Conservation (phyloP, 2,329 filamentous ascomycete species). For the Apiospora hydei region DNA sequence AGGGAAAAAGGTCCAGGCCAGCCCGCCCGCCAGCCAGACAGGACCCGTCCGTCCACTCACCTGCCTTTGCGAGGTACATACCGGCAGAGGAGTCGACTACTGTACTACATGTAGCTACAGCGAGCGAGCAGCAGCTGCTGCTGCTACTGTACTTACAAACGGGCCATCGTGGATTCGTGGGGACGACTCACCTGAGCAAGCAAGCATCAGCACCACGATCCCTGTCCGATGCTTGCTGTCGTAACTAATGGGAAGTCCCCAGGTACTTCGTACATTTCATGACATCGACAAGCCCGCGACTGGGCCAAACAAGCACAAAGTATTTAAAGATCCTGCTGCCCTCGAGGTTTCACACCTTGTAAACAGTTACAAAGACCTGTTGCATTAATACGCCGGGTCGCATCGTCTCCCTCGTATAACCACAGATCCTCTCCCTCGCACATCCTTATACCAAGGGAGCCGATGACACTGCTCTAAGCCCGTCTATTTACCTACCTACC, state of each 20-base stretch:
- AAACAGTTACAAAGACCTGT: constrained; percentile 3
- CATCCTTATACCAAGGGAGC: not conserved
- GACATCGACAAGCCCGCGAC: constrained; percentile 18
- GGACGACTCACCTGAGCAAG: constrained; percentile 26
- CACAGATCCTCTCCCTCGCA: not conserved
- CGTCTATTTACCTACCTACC: not conserved
- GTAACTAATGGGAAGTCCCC: constrained; percentile 28
- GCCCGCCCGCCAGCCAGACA: not conserved
- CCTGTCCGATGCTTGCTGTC: constrained; percentile 27
- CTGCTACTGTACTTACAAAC: constrained; percentile 10
- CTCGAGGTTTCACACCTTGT: constrained; percentile 20
- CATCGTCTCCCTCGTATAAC: not conserved
- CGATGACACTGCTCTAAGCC: not conserved
- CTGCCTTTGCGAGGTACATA: not conserved
- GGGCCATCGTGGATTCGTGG: constrained; percentile 27
- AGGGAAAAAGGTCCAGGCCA: not conserved
- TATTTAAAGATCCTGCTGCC: constrained; percentile 20
- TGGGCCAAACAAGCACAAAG: constrained; percentile 19
- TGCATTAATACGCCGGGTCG: not conserved
- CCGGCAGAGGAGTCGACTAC: constrained; percentile 10
- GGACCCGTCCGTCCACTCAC: not conserved
- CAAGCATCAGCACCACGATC: constrained; percentile 23
- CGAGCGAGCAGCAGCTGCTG: not conserved
- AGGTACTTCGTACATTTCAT: constrained; percentile 22
- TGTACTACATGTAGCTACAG: not conserved